These are phyloP conservation scores for Suhomyces kilbournensis DNA, from an alignment of 805 yeast species.

Conservation along the genomic window DNA sequence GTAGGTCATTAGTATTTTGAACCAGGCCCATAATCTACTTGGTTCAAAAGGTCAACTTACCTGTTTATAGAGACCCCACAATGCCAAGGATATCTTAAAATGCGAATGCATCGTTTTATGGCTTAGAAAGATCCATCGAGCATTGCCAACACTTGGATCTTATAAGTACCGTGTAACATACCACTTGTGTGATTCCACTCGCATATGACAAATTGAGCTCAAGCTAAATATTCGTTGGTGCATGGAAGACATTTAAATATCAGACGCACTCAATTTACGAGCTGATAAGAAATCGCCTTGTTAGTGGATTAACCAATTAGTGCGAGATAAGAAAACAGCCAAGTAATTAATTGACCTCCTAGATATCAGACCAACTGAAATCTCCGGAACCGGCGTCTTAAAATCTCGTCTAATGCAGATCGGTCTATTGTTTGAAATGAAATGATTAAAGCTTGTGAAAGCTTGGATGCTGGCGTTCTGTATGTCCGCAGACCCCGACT, in stretches of 20 bases:
- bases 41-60: background rate
- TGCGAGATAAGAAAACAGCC: background rate
- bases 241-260: background rate
- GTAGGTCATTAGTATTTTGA: too few species aligned
- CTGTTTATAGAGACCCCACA: background rate
- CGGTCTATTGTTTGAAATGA: background rate
- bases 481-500: background rate
- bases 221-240: background rate
- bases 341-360: background rate
- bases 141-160: background rate
- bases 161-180: background rate
- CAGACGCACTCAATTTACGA: background rate
- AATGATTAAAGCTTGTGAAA: background rate
- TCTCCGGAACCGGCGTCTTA: background rate
- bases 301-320: background rate
- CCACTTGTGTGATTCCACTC: background rate
- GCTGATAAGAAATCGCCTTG: background rate
- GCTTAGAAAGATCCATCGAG: background rate
- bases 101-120: background rate
- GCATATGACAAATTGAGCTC: background rate
- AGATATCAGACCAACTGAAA: background rate
- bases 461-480: background rate
- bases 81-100: background rate
- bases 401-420: background rate
- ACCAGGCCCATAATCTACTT: background rate